Percentiles rank a stretch among this genome's conserved stretches.
phyloP scores from a whole-genome alignment of 331 rosid genomes.

The Quercus tomentella region DNA sequence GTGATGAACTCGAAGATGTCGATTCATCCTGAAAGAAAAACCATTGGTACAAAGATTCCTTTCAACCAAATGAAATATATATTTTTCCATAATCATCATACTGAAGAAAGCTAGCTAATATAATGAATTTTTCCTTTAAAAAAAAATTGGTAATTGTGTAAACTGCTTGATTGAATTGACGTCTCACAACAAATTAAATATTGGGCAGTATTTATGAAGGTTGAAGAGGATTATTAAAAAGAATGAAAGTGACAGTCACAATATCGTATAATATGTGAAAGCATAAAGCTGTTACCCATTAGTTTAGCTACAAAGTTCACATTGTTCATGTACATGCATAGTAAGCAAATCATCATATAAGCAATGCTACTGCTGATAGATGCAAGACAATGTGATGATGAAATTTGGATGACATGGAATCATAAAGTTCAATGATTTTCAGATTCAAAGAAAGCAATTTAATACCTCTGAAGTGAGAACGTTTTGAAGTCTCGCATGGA shows the following conservation, averaged over 20 bases:
- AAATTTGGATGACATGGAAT: not conserved
- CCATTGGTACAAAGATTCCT: slow-evolving; percentile 4
- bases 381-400: not conserved
- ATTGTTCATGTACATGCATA: not conserved
- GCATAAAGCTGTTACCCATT: not conserved
- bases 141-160: not conserved
- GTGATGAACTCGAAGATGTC: slow-evolving; percentile 40
- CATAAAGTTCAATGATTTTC: slow-evolving; percentile 1
- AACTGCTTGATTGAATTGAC: not conserved
- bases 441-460: slow-evolving; percentile 8
- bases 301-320: too few species aligned
- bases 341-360: not conserved
- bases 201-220: not conserved
- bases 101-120: not conserved
- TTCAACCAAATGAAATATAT: slow-evolving; percentile 26
- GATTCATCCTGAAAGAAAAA: slow-evolving; percentile 48
- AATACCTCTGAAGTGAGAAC: slow-evolving; percentile 45
- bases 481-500: slow-evolving; percentile 50
- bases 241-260: not conserved
- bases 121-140: too few species aligned
- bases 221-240: not conserved
- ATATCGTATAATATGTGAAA: not conserved
- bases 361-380: not conserved
- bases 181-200: not conserved
- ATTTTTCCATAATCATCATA: slow-evolving; percentile 1